Conservation (phyloP, 2,329 filamentous ascomycete genomes). For the Geosmithia putterillii region DNA sequence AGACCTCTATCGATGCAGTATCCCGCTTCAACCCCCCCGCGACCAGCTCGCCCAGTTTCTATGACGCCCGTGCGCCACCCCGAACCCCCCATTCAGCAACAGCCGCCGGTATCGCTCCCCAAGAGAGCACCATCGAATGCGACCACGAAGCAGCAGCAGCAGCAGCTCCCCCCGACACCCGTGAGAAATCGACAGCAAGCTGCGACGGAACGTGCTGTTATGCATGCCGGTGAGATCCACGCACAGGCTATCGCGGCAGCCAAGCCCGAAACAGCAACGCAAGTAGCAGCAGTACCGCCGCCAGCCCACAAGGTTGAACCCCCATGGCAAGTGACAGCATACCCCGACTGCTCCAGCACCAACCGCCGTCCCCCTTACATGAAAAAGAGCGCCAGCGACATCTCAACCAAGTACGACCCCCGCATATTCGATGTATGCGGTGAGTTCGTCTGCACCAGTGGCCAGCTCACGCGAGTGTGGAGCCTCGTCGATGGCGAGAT, state of each 20-base stretch:
- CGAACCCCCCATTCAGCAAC: slow-evolving; percentile 8
- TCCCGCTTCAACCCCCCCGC: slow-evolving; percentile 20
- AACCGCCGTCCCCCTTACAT: slow-evolving; percentile 75
- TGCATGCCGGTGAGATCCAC: background rate
- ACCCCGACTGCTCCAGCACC: slow-evolving; percentile 72
- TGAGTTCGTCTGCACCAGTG: slow-evolving; percentile 74
- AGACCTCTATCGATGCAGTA: slow-evolving; percentile 16
- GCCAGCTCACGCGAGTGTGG: slow-evolving; percentile 81
- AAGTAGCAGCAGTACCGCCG: background rate
- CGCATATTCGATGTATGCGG: slow-evolving; percentile 81
- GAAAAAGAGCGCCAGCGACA: slow-evolving; percentile 60
- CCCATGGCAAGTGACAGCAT: slow-evolving; percentile 45
- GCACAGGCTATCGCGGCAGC: background rate
- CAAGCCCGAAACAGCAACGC: background rate
- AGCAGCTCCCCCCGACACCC: slow-evolving; percentile 17
- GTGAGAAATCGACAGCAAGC: slow-evolving; percentile 19
- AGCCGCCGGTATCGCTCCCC: slow-evolving; percentile 5
- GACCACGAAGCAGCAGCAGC: slow-evolving; percentile 5
- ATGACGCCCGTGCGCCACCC: background rate
- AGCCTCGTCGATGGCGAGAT: slow-evolving; percentile 71
- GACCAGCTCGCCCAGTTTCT: slow-evolving; percentile 23
- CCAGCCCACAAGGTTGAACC: slow-evolving; percentile 1
- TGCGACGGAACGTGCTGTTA: slow-evolving; percentile 10
- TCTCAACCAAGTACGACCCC: slow-evolving; percentile 76
- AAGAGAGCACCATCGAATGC: slow-evolving; percentile 18